Base-by-base conservation (phyloP, 2,329 filamentous ascomycete species). In the Pseudopithomyces maydicus region DNA sequence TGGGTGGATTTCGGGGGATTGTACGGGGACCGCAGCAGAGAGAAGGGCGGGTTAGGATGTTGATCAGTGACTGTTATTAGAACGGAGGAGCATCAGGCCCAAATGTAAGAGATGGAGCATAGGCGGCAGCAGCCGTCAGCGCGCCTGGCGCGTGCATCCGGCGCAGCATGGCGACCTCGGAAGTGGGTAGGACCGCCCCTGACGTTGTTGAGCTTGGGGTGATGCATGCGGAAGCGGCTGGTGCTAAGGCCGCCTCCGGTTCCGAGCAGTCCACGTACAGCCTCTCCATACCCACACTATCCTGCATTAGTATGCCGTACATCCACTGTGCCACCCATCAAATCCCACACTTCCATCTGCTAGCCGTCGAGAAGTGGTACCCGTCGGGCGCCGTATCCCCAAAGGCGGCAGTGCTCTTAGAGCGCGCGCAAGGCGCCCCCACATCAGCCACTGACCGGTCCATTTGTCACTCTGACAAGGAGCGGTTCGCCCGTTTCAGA, bases 211-310 rank as follows among this genome's bases (percentile, higher is more conserved):
- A 50, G 47, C 47, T 50, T 41, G 35, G 19, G 20, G 32, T 48
- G 47, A 50, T 50, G 47, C 47, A 49, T 49, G 47, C 47, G 47
- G 47, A 51, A 42, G 38, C 38, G 38, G 33, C 48, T 51, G 33
- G 48, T 46, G 43, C 20, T 29, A 22, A 15, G 47, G 8, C 46
- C 46, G 22, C 35, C 15, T 17, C 26, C 20, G 15, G 48, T 51
- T 51, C 48, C 38, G 20, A 51, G 48, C 48, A 36, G 42, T 15
- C 23, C 6, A 15, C 20, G 23, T 42, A 42, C 36, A n/a, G 33
- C 38, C 48, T 20, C 38, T 32, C n/a, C 17, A 20, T 22, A 20
- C 36, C 19, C 23, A 38, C 46, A 39, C 20, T 6, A 22, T 33
- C n/a, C 38, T 33, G 38, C 36, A 19, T 42, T 42, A 41, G 23